Conservation (phyloP, 768 basidiomycete species). For the Termitomyces sp. region DNA sequence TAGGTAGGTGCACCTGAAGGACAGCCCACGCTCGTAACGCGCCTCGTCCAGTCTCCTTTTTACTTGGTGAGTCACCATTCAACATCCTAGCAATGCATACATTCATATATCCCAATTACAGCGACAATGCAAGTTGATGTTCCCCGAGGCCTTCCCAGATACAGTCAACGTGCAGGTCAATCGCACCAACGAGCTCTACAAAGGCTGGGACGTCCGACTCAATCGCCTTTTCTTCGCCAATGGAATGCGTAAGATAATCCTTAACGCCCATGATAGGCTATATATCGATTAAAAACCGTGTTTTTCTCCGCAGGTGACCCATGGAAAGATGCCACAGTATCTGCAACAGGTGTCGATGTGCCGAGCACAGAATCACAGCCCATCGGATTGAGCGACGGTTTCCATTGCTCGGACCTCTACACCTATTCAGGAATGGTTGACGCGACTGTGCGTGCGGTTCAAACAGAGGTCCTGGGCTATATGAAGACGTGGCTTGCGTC, state of each 20-base stretch:
- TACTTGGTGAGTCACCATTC: constrained; percentile 41
- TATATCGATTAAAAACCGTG: background rate
- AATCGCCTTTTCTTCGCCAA: constrained; percentile 68
- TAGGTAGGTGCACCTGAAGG: constrained; percentile 42
- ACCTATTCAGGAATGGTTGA: constrained; percentile 42
- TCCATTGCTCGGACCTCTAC: constrained; percentile 65
- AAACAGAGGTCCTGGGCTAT: constrained; percentile 47
- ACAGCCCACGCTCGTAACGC: constrained; percentile 47
- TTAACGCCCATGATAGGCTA: background rate
- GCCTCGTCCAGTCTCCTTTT: constrained; percentile 52
- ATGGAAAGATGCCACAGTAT: constrained; percentile 69
- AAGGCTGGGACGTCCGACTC: constrained; percentile 60
- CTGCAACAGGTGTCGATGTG: constrained; percentile 48
- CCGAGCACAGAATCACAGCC: constrained; percentile 52
- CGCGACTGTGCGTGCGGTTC: constrained; percentile 51
- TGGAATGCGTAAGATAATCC: constrained; percentile 52
- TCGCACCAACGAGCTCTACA: constrained; percentile 48
- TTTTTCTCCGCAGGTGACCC: constrained; percentile 56
- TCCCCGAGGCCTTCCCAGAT: constrained; percentile 53
- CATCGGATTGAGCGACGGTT: constrained; percentile 58
- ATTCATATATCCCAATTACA: constrained; percentile 22
- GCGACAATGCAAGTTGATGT: constrained; percentile 70
- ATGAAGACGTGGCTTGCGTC: constrained; percentile 59
- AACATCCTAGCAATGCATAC: background rate
- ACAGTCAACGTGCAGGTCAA: constrained; percentile 42